phyloP scores from a whole-genome alignment of 768 basidiomycete species.

The Rhizopogon vulgaris region DNA sequence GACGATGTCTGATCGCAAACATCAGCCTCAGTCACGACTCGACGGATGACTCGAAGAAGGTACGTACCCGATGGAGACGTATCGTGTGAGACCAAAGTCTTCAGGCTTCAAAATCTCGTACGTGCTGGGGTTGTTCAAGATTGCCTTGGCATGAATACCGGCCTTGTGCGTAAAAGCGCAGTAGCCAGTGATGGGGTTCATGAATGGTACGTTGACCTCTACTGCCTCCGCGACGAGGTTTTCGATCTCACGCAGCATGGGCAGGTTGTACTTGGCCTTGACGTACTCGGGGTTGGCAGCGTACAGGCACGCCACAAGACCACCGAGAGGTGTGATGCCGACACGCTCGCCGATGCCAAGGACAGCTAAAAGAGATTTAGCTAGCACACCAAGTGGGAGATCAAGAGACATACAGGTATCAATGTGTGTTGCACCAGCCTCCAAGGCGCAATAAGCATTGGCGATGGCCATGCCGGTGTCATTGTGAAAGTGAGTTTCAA shows the following conservation, averaged over 20 bases:
- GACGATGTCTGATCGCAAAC: slow-evolving; percentile 58
- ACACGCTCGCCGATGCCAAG: slow-evolving; percentile 99
- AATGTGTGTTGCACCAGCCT: slow-evolving; percentile 98
- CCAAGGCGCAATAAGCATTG: slow-evolving; percentile 96
- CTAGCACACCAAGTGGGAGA: neutral
- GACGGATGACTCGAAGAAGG: neutral
- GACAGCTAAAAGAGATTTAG: slow-evolving; percentile 48
- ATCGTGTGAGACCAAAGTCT: slow-evolving; percentile 96
- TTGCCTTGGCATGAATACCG: slow-evolving; percentile 99
- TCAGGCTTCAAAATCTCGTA: slow-evolving; percentile 99
- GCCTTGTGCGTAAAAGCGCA: slow-evolving; percentile 99
- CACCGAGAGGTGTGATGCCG: slow-evolving; percentile 97
- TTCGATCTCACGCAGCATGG: slow-evolving; percentile 97
- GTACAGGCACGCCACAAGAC: slow-evolving; percentile 93
- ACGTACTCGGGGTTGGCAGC: slow-evolving; percentile 98
- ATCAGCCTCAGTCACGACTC: neutral
- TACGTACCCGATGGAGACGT: slow-evolving; percentile 89
- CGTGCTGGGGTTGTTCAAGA: slow-evolving; percentile 97
- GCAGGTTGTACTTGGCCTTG: slow-evolving; percentile 98
- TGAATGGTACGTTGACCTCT: slow-evolving; percentile 95
- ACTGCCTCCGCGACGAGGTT: slow-evolving; percentile 99
- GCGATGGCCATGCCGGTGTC: slow-evolving; percentile 99
- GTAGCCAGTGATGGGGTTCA: slow-evolving; percentile 95
- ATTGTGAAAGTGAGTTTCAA: slow-evolving; percentile 97
- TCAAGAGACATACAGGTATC: slow-evolving; percentile 73